Conservation (phyloP, 2,329 filamentous ascomycete species). For the Xylogone sp. region DNA sequence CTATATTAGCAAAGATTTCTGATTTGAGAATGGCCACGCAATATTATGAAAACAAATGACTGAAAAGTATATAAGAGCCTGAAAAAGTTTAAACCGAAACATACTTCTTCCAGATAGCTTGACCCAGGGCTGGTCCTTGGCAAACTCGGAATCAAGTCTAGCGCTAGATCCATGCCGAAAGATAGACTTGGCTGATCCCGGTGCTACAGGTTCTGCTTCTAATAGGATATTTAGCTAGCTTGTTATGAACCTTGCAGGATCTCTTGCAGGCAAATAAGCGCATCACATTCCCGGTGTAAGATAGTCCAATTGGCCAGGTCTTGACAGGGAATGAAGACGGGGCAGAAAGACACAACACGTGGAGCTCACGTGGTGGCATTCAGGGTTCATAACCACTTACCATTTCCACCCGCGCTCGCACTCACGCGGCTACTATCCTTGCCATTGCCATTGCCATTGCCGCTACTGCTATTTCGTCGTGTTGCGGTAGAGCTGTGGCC, state of each 20-base stretch:
- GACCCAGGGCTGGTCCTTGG: constrained; percentile 30
- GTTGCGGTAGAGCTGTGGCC: background rate
- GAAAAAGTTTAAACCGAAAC: constrained; percentile 2
- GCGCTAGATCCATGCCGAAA: constrained; percentile 31
- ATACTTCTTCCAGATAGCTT: constrained; percentile 22
- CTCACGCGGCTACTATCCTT: no score
- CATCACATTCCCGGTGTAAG: no score
- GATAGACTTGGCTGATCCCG: background rate
- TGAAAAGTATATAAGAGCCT: background rate
- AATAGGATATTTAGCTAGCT: background rate
- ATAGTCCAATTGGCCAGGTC: no score
- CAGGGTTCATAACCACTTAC: no score
- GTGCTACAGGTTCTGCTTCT: background rate
- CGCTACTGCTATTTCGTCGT: no score
- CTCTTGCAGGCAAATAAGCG: no score
- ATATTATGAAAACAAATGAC: background rate
- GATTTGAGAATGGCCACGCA: background rate
- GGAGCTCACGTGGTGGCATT: no score
- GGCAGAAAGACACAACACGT: no score
- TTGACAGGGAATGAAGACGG: no score
- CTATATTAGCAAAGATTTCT: background rate
- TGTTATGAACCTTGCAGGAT: no score
- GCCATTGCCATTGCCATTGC: no score
- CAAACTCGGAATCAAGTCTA: constrained; percentile 27
- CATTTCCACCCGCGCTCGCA: no score